Percentiles rank a stretch among this genome's conserved stretches.
phyloP scores from a whole-genome alignment of 2,329 filamentous ascomycete genomes.

The Pyrenophora graminea region DNA sequence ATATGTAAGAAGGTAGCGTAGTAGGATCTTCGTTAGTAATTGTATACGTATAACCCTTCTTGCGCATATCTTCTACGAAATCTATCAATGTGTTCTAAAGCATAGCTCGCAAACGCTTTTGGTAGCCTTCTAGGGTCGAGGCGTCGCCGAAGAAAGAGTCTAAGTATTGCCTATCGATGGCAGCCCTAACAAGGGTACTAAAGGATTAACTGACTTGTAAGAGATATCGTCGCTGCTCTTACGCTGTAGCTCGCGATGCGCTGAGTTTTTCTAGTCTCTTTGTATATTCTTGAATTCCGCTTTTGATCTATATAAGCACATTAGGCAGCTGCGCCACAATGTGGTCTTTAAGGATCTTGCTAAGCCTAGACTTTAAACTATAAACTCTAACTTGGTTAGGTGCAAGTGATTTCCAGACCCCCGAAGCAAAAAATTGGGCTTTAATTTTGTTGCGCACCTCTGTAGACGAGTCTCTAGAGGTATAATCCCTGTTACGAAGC shows the following conservation, averaged over 20 bases:
- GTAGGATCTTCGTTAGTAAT: conserved; percentile 15
- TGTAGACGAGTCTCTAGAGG: conserved; percentile 22
- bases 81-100: too few relatives aligned
- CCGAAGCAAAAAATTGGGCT: conserved; percentile 38
- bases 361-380: conserved; percentile 23
- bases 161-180: too few relatives aligned
- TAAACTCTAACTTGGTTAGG: conserved; percentile 25
- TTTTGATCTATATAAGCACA: conserved; percentile 31
- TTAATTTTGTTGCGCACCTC: conserved; percentile 48
- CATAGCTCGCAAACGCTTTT: too few relatives aligned
- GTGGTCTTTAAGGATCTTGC: conserved; percentile 28
- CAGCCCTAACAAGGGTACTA: too few relatives aligned
- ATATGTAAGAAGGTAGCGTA: too few relatives aligned
- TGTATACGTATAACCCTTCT: neutral
- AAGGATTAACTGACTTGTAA: too few relatives aligned
- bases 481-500: conserved; percentile 53
- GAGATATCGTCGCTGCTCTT: too few relatives aligned
- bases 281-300: conserved; percentile 22
- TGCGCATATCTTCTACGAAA: too few relatives aligned
- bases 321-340: conserved; percentile 28
- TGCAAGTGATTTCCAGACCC: conserved; percentile 46
- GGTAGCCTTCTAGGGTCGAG: too few relatives aligned
- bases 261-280: conserved; percentile 39
- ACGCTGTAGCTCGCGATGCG: too few relatives aligned
- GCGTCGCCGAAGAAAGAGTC: too few relatives aligned